Conservation (phyloP, 108 stramenopile genomes). For the Epithemia pelagica region DNA sequence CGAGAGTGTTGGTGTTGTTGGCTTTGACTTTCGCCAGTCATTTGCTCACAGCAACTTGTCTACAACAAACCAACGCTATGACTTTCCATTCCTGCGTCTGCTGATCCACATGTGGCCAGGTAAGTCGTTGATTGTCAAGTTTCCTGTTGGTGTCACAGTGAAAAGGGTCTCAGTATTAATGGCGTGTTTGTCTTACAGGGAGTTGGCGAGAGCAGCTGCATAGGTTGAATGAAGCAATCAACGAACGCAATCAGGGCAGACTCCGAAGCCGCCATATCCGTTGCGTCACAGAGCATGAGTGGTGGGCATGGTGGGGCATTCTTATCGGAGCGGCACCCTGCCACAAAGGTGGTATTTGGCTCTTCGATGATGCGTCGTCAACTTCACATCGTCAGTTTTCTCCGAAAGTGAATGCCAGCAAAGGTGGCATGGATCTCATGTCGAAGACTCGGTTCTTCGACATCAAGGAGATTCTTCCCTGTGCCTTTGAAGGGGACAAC, state of each 20-base stretch:
- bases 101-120: neutral
- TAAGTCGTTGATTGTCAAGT: neutral
- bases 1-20: neutral
- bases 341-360: neutral
- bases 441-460: neutral
- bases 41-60: neutral
- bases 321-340: neutral
- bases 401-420: neutral
- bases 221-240: neutral
- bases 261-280: neutral
- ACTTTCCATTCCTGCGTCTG: neutral
- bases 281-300: neutral
- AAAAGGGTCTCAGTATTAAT: neutral
- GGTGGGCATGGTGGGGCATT: slow-evolving; percentile 3
- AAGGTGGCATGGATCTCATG: neutral
- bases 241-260: neutral
- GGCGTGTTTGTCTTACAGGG: neutral
- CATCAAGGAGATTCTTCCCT: neutral
- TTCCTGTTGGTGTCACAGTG: no score
- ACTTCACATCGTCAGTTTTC: neutral
- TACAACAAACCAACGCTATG: neutral
- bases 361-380: neutral
- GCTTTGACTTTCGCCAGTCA: neutral
- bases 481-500: neutral
- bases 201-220: neutral